These are phyloP conservation scores for Candida odintsovae DNA, from an alignment of 805 yeast genomes.

Conservation along the genomic window DNA sequence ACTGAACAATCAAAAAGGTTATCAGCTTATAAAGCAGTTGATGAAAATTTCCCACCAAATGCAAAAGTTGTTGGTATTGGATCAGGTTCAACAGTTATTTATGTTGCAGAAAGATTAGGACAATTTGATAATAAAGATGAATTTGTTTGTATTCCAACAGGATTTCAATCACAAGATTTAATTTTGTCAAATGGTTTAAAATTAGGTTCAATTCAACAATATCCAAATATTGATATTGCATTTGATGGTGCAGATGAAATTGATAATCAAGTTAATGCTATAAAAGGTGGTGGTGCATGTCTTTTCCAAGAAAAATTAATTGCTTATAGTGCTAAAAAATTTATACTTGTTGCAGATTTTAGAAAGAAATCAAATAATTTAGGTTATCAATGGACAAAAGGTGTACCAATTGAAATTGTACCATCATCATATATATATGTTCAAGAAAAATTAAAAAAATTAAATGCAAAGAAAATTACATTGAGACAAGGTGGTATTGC, in stretches of 20 bases:
- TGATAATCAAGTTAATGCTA: constrained; percentile 72
- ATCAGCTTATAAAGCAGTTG: constrained; percentile 92
- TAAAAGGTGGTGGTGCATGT: constrained; percentile 99
- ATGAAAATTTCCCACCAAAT: constrained; percentile 64
- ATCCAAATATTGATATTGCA: constrained; percentile 78
- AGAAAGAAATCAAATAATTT: constrained; percentile 69
- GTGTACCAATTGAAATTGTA: constrained; percentile 93
- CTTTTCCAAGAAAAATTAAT: constrained; percentile 93
- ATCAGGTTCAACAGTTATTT: constrained; percentile 96
- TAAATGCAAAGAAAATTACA: constrained; percentile 60
- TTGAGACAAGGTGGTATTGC: constrained; percentile 85
- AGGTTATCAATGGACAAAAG: constrained; percentile 81
- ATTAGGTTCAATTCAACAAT: constrained; percentile 80
- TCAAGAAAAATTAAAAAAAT: constrained; percentile 46
- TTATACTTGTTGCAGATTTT: constrained; percentile 88
- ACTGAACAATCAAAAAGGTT: constrained; percentile 82
- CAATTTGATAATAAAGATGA: constrained; percentile 47
- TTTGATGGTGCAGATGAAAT: constrained; percentile 99
- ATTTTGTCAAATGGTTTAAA: constrained; percentile 75
- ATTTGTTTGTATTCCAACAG: constrained; percentile 88
- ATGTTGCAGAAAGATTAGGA: constrained; percentile 91
- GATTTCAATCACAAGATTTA: constrained; percentile 88
- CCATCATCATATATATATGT: constrained; percentile 84
- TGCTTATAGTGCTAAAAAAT: constrained; percentile 69
- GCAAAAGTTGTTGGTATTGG: constrained; percentile 89